These are phyloP conservation scores for Lagenidium sp. DNA, from an alignment of 352 stramenopile species.

Conservation along the genomic window DNA sequence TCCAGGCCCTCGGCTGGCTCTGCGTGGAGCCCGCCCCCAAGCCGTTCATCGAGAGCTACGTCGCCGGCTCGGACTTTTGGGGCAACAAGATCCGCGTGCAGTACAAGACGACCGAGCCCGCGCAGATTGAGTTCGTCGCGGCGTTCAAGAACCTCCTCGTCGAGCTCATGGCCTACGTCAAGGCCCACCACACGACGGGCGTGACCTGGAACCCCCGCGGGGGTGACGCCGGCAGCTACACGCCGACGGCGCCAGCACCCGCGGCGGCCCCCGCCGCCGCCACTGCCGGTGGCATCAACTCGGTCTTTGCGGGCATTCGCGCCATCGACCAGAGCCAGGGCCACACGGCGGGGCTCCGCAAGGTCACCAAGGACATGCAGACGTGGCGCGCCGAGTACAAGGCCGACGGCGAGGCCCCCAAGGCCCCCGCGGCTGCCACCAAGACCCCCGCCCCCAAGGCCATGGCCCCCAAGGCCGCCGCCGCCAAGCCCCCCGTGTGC, in stretches of 20 bases:
- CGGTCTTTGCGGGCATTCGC: conserved; percentile 86
- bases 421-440: conserved; percentile 6
- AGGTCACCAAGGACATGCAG: conserved; percentile 96
- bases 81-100: conserved; percentile 97
- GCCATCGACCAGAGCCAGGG: conserved; percentile 86
- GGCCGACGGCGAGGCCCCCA: conserved; percentile 21
- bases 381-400: conserved; percentile 96
- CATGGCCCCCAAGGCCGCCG: conserved; percentile 21
- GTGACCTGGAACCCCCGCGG: conserved; percentile 91
- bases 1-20: conserved; percentile 77
- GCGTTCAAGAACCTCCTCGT: conserved; percentile 88
- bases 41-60: conserved; percentile 93
- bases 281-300: conserved; percentile 47
- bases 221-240: conserved; percentile 41
- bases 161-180: conserved; percentile 92
- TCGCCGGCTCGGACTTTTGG: conserved; percentile 95
- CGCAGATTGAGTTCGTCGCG: conserved; percentile 93
- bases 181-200: conserved; percentile 92
- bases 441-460: conserved; percentile 6
- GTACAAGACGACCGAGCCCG: conserved; percentile 89
- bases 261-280: conserved; percentile 17
- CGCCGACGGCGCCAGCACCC: conserved; percentile 14
- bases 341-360: conserved; percentile 91
- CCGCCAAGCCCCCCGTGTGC: conserved; percentile 44
- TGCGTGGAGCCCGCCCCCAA: conserved; percentile 82